Evolutionary conservation across 176 grass and related monocot genomes (phyloP), one percentile per base, ranked within the genome.

Genomic region (Oryza punctata): DNA sequence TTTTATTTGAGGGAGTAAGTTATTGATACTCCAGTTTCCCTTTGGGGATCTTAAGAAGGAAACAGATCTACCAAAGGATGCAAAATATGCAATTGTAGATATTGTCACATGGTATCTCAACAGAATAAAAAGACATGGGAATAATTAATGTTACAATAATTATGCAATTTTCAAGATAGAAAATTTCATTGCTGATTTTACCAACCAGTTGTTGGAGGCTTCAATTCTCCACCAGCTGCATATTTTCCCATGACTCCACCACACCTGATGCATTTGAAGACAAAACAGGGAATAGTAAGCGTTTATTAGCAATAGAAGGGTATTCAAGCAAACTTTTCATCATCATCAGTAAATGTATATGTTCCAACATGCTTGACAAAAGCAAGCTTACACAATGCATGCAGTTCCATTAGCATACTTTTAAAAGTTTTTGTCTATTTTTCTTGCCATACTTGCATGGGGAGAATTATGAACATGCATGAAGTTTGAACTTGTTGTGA

Each of bases 191-290:
- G 43, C 30, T n/a, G 26, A 75, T 75, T 85, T 70, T 67, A 90
- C 93, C 27, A 59, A 99, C 97, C 97, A 92, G 97, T 99, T 71
- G 88, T 94, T 86, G 97, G 97, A 87, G 97, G 97, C 86, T 99
- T 99, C 65, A 99, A 71, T 87, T 99, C 97, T 88, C 97, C 97
- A 88, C 97, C 97, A 73, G 93, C 97, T 85, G 97, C 97, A 18
- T 99, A 99, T 75, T 96, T 99, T 40, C 97, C 97, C 97, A 99
- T 99, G 73, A 99, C 93, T 85, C 93, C 97, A 60, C 93, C 93
- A 49, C 97, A 99, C 97, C 97, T 99, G 82, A 76, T 76, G 10
- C 0, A 5, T 83, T 67, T 72, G 69, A 68, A 89, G 85, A 90
- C 47, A 72, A 82, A 86, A 63, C 57, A 40, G 6, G 7, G 5